Conservation (phyloP, 164 flowering plant genomes). For the Litsea cubeba region DNA sequence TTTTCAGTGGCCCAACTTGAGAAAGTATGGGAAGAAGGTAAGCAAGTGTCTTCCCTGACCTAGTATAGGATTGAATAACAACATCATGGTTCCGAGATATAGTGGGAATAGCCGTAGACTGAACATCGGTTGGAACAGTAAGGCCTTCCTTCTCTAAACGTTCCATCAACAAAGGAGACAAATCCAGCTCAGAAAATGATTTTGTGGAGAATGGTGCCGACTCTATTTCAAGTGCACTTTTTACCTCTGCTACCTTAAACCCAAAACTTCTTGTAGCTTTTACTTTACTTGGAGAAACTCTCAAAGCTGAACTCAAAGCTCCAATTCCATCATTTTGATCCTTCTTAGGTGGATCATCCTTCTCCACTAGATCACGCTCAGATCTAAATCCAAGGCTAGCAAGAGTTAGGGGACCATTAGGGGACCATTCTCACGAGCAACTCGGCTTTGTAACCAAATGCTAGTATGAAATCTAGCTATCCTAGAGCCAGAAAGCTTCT, state of each 20-base stretch:
- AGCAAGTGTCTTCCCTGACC: slow-evolving; percentile 95
- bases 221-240: slow-evolving; percentile 38
- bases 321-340: slow-evolving; percentile 14
- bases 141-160: slow-evolving; percentile 71
- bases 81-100: slow-evolving; percentile 69
- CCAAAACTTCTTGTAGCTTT: slow-evolving; percentile 25
- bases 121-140: slow-evolving; percentile 79
- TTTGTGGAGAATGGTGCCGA: slow-evolving; percentile 66
- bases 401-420: slow-evolving; percentile 47
- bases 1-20: slow-evolving; percentile 62
- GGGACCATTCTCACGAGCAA: slow-evolving; percentile 22
- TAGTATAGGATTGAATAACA: slow-evolving; percentile 93
- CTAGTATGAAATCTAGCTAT: slow-evolving; percentile 25
- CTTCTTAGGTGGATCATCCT: slow-evolving; percentile 5
- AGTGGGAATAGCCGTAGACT: slow-evolving; percentile 79
- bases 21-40: slow-evolving; percentile 91
- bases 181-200: slow-evolving; percentile 73
- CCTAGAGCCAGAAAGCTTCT: slow-evolving; percentile 27
- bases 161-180: slow-evolving; percentile 57
- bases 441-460: slow-evolving; percentile 22
- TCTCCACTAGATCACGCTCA: slow-evolving; percentile 12
- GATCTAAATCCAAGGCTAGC: slow-evolving; percentile 36
- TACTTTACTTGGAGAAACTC: slow-evolving; percentile 26
- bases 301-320: slow-evolving; percentile 19
- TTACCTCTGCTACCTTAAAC: slow-evolving; percentile 24